Evolutionary conservation across 306 rosid genomes (phyloP).

Genomic region (Casuarina glauca): DNA sequence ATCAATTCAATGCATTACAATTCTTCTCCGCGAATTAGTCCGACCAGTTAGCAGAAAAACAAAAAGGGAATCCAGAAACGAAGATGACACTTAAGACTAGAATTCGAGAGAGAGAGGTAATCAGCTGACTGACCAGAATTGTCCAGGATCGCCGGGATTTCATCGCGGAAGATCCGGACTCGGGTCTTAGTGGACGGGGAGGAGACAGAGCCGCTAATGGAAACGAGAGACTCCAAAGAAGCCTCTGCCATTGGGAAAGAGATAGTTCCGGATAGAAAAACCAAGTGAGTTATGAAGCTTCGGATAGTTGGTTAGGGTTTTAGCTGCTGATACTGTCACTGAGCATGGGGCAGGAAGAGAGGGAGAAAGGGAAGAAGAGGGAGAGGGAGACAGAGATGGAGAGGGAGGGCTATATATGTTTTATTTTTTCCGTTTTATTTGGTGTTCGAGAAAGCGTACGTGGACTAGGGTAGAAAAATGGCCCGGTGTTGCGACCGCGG

Average conservation of each 20-base stretch:
- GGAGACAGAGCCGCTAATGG: conserved; percentile 59
- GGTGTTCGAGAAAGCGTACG: too few species aligned
- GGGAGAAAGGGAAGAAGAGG: too few species aligned
- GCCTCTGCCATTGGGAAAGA: conserved; percentile 54
- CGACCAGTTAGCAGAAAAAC: not conserved
- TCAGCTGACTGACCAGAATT: conserved; percentile 48
- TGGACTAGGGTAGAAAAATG: too few species aligned
- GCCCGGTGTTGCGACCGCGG: too few species aligned
- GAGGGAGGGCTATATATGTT: too few species aligned
- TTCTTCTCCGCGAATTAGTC: not conserved
- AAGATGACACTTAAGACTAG: not conserved
- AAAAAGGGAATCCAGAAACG: not conserved
- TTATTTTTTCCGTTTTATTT: too few species aligned
- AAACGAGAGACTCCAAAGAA: conserved; percentile 53
- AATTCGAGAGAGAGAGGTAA: not conserved
- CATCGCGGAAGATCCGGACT: conserved; percentile 60
- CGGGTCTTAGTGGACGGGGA: conserved; percentile 72
- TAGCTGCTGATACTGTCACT: not conserved
- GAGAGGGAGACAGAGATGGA: not conserved
- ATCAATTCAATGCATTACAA: not conserved
- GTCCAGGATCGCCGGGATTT: conserved; percentile 56
- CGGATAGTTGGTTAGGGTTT: not conserved
- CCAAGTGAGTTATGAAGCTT: not conserved
- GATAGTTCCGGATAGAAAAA: conserved; percentile 33
- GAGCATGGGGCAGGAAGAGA: not conserved